These are phyloP conservation scores for Cucumis melo DNA, from an alignment of 306 rosid species.

Conservation along the genomic window DNA sequence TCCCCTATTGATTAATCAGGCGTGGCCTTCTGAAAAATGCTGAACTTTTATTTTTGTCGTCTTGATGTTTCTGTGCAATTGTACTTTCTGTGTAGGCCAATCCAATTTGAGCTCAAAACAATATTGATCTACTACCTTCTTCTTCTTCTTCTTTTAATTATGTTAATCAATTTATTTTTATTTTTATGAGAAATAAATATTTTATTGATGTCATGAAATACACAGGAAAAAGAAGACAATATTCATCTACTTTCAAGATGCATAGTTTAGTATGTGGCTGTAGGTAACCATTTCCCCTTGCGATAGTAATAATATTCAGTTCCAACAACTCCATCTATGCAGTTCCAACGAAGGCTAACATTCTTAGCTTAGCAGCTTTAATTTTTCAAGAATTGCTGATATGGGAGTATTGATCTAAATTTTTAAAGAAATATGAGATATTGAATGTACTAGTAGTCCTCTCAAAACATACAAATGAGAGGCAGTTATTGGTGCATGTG, in stretches of 20 bases:
- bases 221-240: neutral
- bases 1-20: neutral
- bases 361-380: neutral
- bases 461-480: neutral
- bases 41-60: neutral
- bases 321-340: neutral
- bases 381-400: neutral
- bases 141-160: neutral
- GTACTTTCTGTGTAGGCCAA: neutral
- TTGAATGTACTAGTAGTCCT: neutral
- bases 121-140: neutral
- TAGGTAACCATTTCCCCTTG: neutral
- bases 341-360: neutral
- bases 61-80: neutral
- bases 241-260: neutral
- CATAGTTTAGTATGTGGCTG: neutral
- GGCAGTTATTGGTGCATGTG: neutral
- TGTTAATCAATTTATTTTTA: neutral
- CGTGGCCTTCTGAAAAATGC: neutral
- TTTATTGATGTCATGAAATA: neutral
- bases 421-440: neutral
- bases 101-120: neutral
- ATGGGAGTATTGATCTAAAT: neutral
- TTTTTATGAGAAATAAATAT: neutral
- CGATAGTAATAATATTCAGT: neutral